Conservation (phyloP, 805 yeast species). For the Henningerozyma blattae region DNA sequence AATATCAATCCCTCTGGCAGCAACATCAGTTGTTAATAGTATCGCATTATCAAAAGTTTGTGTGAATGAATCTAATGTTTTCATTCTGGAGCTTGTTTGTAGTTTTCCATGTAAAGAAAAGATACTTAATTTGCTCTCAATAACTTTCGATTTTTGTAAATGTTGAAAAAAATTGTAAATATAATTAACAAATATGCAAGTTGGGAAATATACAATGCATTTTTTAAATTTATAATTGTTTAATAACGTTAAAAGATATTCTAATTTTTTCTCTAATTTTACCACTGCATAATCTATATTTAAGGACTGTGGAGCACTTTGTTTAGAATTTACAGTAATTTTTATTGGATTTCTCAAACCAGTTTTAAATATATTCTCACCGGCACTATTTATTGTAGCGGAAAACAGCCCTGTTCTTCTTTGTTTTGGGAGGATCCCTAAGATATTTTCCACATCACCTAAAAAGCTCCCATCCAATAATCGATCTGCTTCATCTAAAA, state of each 20-base stretch:
- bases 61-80: conserved; percentile 53
- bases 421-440: conserved; percentile 71
- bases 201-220: conserved; percentile 85
- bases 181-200: conserved; percentile 73
- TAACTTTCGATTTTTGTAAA: conserved; percentile 23
- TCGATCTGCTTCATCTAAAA: conserved; percentile 90
- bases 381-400: conserved; percentile 83
- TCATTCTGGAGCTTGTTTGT: conserved; percentile 65
- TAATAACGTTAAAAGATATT: conserved; percentile 43
- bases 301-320: conserved; percentile 49
- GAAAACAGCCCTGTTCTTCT: conserved; percentile 89
- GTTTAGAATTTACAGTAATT: conserved; percentile 56
- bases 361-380: conserved; percentile 63
- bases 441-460: conserved; percentile 52
- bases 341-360: conserved; percentile 92
- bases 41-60: conserved; percentile 40
- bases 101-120: conserved; percentile 86
- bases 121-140: conserved; percentile 29
- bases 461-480: conserved; percentile 69
- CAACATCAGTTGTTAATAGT: conserved; percentile 91
- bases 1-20: conserved; percentile 92
- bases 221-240: conserved; percentile 50
- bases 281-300: conserved; percentile 48
- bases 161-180: conserved; percentile 47
- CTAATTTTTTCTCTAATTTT: conserved; percentile 49